A percentile compares a stretch with the other conserved stretches of the same genome.
Evolutionary conservation across 495 filamentous ascomycete species (phyloP).

Genomic region (Podospora pseudocomata): DNA sequence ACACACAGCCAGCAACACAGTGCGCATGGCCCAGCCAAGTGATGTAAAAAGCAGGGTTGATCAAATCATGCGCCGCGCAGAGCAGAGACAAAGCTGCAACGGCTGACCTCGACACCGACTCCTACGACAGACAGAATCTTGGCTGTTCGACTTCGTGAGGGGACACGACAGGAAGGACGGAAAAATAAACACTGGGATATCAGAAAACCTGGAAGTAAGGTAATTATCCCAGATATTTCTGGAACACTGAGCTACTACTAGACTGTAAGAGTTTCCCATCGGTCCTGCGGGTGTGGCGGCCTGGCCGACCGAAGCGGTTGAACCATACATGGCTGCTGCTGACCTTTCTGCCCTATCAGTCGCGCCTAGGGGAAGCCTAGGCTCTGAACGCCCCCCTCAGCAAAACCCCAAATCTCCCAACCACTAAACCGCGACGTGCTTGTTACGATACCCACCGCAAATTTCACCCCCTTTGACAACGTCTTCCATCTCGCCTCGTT

Average conservation of each 20-base stretch:
- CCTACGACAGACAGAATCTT: neutral
- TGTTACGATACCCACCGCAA: slow-evolving; percentile 11
- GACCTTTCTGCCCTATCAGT: neutral
- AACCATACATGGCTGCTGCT: neutral
- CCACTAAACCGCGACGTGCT: slow-evolving; percentile 9
- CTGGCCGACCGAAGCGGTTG: slow-evolving; percentile 9
- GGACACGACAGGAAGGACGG: no score
- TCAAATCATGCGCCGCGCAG: neutral
- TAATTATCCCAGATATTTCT: neutral
- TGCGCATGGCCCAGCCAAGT: neutral
- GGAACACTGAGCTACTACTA: neutral
- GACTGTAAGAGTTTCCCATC: neutral
- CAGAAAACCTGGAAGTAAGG: neutral
- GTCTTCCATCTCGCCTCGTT: neutral
- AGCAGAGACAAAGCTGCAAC: neutral
- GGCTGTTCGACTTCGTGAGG: neutral
- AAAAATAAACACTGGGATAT: no score
- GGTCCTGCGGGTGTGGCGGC: slow-evolving; percentile 1
- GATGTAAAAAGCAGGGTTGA: neutral
- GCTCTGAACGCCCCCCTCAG: neutral
- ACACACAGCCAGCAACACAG: neutral
- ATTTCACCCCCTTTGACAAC: slow-evolving; percentile 9
- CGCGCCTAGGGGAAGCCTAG: neutral
- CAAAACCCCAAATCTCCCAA: neutral
- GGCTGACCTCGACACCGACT: neutral